Conservation (phyloP, 148 eudicot species). For the Silene uniflora region DNA sequence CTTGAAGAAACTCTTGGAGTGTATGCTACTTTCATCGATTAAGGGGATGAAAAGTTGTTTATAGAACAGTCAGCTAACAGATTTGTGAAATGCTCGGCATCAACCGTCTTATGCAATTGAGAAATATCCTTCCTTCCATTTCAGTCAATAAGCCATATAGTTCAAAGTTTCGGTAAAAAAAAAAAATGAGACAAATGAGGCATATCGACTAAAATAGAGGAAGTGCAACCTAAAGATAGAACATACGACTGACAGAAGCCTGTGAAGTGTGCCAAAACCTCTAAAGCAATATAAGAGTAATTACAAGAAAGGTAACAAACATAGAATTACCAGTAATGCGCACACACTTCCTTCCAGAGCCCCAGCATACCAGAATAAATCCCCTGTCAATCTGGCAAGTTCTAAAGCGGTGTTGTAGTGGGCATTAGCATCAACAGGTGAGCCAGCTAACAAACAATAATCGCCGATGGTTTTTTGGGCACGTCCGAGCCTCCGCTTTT, state of each 20-base stretch:
- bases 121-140: too few relatives aligned
- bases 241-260: background rate
- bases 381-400: slow-evolving; percentile 91
- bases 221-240: background rate
- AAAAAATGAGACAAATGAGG: background rate
- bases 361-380: slow-evolving; percentile 96
- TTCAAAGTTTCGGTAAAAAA: too few relatives aligned
- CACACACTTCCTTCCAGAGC: slow-evolving; percentile 98
- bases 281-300: background rate
- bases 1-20: too few relatives aligned
- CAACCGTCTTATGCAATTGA: too few relatives aligned
- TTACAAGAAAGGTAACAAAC: background rate
- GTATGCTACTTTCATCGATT: too few relatives aligned
- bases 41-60: too few relatives aligned
- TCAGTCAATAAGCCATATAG: too few relatives aligned
- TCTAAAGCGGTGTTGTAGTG: slow-evolving; percentile 90
- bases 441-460: slow-evolving; percentile 89
- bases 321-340: slow-evolving; percentile 73
- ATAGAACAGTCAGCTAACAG: too few relatives aligned
- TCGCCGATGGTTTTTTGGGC: slow-evolving; percentile 97
- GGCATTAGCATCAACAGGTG: slow-evolving; percentile 98
- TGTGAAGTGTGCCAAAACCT: background rate
- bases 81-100: too few relatives aligned
- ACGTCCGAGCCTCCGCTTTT: slow-evolving; percentile 90
- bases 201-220: background rate